Evolutionary conservation across 495 filamentous ascomycete genomes (phyloP), one percentile per base, ranked within the genome.

Genomic region (Cairneyella variabilis): DNA sequence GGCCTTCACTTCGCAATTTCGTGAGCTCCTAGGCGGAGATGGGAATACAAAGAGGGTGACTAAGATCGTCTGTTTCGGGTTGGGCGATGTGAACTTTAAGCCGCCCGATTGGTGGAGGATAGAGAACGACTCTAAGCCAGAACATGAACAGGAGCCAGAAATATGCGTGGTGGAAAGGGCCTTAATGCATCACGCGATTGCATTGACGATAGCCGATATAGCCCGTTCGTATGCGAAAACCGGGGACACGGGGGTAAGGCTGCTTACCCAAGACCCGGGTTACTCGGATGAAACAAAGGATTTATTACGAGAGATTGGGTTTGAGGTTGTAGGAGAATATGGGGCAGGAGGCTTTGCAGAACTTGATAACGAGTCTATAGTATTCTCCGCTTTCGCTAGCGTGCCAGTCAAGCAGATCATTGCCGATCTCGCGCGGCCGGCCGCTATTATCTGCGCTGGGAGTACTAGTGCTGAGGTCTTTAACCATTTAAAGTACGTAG

Each of bases 291-390:
- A 64, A 34, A 61, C 65, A 54, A 63, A 65, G 54, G 45, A 64
- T 1, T 60, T 71, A 16, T 60, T 73, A 32, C 53, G 34, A 18
- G 64, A 68, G 51, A 62, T 62, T 56, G 64, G 51, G 55, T 66
- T 73, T 61, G 56, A 69, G 37, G 59, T 73, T 61, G 57, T 73
- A 60, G 65, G 62, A 47, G 51, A 58, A 38, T 64, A 61, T 53
- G 69, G 70, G 46, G 70, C 69, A 49, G 65, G 60, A 57, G 70
- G 66, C 46, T 73, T 73, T 53, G 59, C 64, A 48, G 58, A 71
- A 57, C 49, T 70, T n/a, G 67, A 72, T 60, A 64, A 69, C 1
- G 57, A 64, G 20, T 61, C 68, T 16, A 59, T 68, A 41, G 59
- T 72, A 43, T 63, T 72, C 60, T 54, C 64, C 4, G 53, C 64